phyloP scores from a whole-genome alignment of 179 eudicot genomes.

The Camellia oleifera region DNA sequence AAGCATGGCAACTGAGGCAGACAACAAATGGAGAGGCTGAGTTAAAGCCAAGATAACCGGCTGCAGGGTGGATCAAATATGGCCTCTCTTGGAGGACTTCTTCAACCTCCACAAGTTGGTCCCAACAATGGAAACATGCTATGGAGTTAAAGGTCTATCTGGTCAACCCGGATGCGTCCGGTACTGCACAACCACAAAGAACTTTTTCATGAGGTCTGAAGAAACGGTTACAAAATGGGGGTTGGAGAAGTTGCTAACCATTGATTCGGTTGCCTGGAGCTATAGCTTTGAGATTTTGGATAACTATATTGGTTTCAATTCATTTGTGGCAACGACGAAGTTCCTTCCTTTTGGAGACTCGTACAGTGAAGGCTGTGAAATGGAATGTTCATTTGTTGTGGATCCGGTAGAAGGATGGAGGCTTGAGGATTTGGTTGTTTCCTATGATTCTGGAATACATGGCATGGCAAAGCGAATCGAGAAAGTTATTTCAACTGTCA shows the following conservation, averaged over 20 bases:
- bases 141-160: not conserved
- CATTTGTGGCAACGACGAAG: not conserved
- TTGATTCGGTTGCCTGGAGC: not conserved
- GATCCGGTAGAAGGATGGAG: not conserved
- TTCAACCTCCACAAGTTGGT: not conserved
- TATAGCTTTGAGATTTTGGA: not conserved
- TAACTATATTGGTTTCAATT: not conserved
- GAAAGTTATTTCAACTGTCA: not conserved
- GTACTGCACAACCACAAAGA: not conserved
- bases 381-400: constrained; percentile 8
- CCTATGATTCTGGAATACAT: not conserved
- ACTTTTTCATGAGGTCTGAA: not conserved
- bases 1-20: not conserved
- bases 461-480: not conserved
- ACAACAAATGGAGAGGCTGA: not conserved
- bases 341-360: not conserved
- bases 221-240: not conserved
- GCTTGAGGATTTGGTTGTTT: not conserved
- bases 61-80: not conserved
- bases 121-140: not conserved
- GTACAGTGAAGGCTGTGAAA: not conserved
- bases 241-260: not conserved
- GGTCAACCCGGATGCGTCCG: not conserved
- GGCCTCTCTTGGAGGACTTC: not conserved
- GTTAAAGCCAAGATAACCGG: not conserved